Conservation (phyloP, 1,284 basidiomycete species). For the Vanrija sp. region DNA sequence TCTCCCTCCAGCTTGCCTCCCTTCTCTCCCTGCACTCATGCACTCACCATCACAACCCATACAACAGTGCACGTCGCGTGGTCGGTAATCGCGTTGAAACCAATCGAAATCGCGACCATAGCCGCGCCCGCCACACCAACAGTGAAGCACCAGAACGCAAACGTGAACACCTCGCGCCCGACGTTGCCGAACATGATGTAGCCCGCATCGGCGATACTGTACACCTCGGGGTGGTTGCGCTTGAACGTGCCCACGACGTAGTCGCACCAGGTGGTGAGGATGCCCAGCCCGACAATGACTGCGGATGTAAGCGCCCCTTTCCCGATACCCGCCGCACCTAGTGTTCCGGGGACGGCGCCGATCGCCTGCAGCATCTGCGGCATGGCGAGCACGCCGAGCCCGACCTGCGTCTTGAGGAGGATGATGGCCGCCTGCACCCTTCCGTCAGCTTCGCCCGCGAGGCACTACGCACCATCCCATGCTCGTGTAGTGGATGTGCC, state of each 20-base stretch:
- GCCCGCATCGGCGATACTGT: constrained; percentile 25
- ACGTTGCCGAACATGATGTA: constrained; percentile 29
- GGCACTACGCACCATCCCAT: constrained; percentile 32
- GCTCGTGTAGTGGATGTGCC: constrained; percentile 31
- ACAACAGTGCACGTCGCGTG: constrained; percentile 32
- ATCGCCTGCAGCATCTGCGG: constrained; percentile 24
- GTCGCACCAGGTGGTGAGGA: constrained; percentile 20
- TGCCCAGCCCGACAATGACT: constrained; percentile 22
- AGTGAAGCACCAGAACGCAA: constrained; percentile 24
- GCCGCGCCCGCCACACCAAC: constrained; percentile 17
- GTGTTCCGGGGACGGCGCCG: constrained; percentile 27
- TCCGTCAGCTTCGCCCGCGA: neutral
- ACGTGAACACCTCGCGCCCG: constrained; percentile 35
- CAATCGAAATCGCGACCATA: constrained; percentile 32
- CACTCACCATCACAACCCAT: constrained; percentile 24
- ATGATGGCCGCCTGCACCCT: constrained; percentile 23
- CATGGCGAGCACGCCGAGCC: constrained; percentile 32
- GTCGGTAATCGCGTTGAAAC: constrained; percentile 34
- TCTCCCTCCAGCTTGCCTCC: too few species aligned
- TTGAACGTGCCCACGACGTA: constrained; percentile 28
- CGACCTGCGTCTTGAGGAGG: constrained; percentile 36
- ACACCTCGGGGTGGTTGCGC: constrained; percentile 28
- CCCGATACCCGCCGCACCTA: too few species aligned
- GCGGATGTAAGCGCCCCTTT: too few species aligned
- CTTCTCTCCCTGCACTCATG: neutral